These are phyloP conservation scores for Friedmanniomyces endolithicus DNA, from an alignment of 495 filamentous ascomycete species.

Conservation along the genomic window DNA sequence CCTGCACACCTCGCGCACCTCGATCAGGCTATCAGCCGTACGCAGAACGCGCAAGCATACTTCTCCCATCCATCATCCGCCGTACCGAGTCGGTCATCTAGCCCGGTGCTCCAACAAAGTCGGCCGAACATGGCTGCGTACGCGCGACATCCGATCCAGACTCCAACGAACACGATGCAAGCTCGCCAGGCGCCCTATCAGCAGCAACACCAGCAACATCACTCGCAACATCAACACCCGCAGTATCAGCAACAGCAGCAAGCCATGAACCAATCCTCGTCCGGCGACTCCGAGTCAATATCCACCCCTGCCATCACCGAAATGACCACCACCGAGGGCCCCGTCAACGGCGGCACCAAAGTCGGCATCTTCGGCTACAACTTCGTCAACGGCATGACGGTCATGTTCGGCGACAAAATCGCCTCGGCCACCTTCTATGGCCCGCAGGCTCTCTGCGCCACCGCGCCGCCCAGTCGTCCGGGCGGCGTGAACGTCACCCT, in stretches of 20 bases:
- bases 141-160: conserved; percentile 8
- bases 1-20: conserved; percentile 34
- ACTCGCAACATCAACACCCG: conserved; percentile 6
- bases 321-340: conserved; percentile 69
- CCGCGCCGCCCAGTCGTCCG: conserved; percentile 61
- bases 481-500: conserved; percentile 67
- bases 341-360: conserved; percentile 69
- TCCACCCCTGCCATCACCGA: conserved; percentile 54
- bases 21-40: conserved; percentile 6
- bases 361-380: conserved; percentile 70
- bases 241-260: conserved; percentile 7
- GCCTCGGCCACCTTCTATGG: conserved; percentile 79
- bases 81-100: conserved; percentile 15
- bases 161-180: conserved; percentile 6
- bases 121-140: conserved; percentile 8
- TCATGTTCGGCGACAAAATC: conserved; percentile 69
- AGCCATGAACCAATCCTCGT: neutral
- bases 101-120: conserved; percentile 10
- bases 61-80: conserved; percentile 19
- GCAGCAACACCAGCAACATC: neutral
- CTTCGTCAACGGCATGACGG: conserved; percentile 68
- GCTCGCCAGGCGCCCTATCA: conserved; percentile 3
- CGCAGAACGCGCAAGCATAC: conserved; percentile 10
- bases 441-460: conserved; percentile 67
- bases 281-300: conserved; percentile 22